Evolutionary conservation across 345 rosid species (phyloP).

Genomic region (Camelina hispida): DNA sequence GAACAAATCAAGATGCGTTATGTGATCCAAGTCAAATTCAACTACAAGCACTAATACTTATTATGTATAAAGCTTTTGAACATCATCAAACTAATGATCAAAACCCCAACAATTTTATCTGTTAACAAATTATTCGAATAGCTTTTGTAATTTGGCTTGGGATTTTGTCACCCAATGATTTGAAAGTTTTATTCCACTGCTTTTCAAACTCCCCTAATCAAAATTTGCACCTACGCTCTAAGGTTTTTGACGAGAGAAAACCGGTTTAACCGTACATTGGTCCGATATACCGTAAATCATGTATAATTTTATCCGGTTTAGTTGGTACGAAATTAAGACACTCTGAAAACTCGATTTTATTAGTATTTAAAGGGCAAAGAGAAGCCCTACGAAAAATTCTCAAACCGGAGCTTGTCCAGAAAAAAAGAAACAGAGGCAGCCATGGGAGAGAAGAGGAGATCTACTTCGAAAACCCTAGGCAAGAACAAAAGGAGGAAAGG

Average conservation of each 20-base stretch:
- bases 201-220: not conserved
- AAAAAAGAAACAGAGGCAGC: not conserved
- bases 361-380: not conserved
- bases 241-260: too few relatives aligned
- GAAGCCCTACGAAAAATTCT: constrained; percentile 31
- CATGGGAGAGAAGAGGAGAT: constrained; percentile 41
- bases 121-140: not conserved
- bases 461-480: constrained; percentile 36
- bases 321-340: too few relatives aligned
- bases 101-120: not conserved
- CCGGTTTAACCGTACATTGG: too few relatives aligned
- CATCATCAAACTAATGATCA: not conserved
- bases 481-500: constrained; percentile 50
- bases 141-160: constrained; percentile 19
- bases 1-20: constrained; percentile 85
- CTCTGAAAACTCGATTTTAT: not conserved
- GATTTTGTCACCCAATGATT: constrained; percentile 1
- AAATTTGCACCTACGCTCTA: too few relatives aligned
- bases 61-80: not conserved
- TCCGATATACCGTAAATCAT: too few relatives aligned
- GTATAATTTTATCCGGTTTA: too few relatives aligned
- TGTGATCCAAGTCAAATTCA: constrained; percentile 77
- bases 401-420: not conserved
- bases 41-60: constrained; percentile 34
- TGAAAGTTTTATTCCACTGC: not conserved